phyloP scores from a whole-genome alignment of 1,139 yeast genomes.

The Suhomyces coccinellae region DNA sequence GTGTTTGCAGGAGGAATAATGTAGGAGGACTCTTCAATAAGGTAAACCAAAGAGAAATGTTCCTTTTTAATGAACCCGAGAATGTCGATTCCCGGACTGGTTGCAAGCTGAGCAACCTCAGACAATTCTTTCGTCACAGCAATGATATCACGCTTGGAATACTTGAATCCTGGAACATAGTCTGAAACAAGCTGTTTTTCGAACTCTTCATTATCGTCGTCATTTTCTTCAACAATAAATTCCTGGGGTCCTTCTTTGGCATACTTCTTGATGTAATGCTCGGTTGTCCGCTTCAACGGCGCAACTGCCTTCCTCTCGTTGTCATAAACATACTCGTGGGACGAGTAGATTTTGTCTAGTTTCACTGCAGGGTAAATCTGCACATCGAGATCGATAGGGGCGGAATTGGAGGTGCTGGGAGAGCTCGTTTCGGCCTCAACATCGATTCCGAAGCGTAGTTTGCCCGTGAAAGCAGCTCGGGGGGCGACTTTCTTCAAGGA shows the following conservation, averaged over 20 bases:
- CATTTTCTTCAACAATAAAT: conserved; percentile 20
- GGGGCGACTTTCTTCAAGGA: conserved; percentile 40
- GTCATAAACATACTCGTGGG: conserved; percentile 34
- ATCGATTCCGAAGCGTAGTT: conserved; percentile 40
- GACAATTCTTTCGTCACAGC: conserved; percentile 41
- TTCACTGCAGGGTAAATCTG: conserved; percentile 70
- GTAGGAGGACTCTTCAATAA: conserved; percentile 58
- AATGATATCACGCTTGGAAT: conserved; percentile 56
- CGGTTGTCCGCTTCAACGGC: conserved; percentile 23
- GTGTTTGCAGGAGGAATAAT: conserved; percentile 49
- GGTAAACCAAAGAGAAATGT: conserved; percentile 57
- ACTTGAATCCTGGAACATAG: conserved; percentile 53
- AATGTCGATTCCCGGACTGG: conserved; percentile 57
- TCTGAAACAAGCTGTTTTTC: conserved; percentile 23
- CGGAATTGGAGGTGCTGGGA: conserved; percentile 9
- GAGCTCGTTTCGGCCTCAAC: conserved; percentile 7
- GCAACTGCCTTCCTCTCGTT: conserved; percentile 8
- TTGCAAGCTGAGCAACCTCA: conserved; percentile 41
- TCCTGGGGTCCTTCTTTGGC: conserved; percentile 14
- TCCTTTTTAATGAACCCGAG: conserved; percentile 55
- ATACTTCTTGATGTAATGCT: conserved; percentile 23
- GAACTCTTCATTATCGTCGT: conserved; percentile 22
- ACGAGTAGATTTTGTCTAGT: conserved; percentile 34
- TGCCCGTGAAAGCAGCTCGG: conserved; percentile 36
- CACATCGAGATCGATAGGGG: conserved; percentile 42